A percentile compares a stretch with the other conserved stretches of the same genome.
Conservation (phyloP, 768 basidiomycete species). For the Albatrellus ellisii region DNA sequence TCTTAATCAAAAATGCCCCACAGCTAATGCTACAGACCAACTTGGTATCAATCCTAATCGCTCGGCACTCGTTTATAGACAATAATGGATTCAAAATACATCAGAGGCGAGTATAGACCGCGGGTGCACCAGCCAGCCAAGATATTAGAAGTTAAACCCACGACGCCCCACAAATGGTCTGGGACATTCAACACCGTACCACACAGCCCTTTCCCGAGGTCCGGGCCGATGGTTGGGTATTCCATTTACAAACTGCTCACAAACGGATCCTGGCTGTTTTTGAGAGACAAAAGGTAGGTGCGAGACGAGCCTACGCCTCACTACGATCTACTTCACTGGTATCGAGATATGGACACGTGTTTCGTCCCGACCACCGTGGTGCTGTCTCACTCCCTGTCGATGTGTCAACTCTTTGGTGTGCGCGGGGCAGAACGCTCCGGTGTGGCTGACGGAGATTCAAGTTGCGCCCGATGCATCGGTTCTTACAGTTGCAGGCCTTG, state of each 20-base stretch:
- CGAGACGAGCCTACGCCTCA: conserved; percentile 59
- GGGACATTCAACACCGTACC: conserved; percentile 3
- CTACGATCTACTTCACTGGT: conserved; percentile 37
- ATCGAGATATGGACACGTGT: conserved; percentile 66
- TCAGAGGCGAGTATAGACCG: conserved; percentile 65
- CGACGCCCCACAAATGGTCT: conserved; percentile 4
- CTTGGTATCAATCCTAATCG: conserved; percentile 49
- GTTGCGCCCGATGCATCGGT: conserved; percentile 75
- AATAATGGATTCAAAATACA: conserved; percentile 42
- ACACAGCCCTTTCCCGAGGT: conserved; percentile 17
- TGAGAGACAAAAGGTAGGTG: conserved; percentile 72
- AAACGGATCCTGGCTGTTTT: conserved; percentile 91
- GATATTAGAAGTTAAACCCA: conserved; percentile 29
- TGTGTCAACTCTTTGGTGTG: conserved; percentile 73
- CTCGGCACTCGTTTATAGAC: conserved; percentile 38
- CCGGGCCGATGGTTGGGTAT: conserved; percentile 69
- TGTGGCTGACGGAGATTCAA: conserved; percentile 72
- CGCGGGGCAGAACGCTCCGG: conserved; percentile 64
- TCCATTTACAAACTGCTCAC: conserved; percentile 82
- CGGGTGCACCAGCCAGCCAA: conserved; percentile 39
- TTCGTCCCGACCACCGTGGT: conserved; percentile 71
- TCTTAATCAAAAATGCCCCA: conserved; percentile 42
- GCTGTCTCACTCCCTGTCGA: conserved; percentile 61
- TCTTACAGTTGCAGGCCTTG: too few relatives aligned
- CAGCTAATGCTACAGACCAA: conserved; percentile 19